phyloP scores from a whole-genome alignment of 768 basidiomycete genomes.

The Amylocystis lapponica region DNA sequence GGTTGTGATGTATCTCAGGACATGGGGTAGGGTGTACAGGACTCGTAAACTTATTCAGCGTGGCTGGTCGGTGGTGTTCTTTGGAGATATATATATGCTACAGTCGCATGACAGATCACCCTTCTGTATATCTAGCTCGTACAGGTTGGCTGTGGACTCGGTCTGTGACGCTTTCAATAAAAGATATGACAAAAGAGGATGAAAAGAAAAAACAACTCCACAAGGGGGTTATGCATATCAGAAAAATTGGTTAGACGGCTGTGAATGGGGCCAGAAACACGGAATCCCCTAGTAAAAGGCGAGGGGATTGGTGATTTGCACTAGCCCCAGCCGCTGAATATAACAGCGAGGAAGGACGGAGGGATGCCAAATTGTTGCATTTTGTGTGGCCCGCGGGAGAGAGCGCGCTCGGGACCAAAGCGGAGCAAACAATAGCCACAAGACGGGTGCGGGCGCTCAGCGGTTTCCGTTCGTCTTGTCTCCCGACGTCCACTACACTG shows the following conservation, averaged over 20 bases:
- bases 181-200: too few species aligned
- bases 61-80: too few species aligned
- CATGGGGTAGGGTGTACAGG: too few species aligned
- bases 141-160: too few species aligned
- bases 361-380: conserved; percentile 1
- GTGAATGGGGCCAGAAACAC: conserved; percentile 12
- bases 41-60: too few species aligned
- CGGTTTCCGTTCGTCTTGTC: conserved; percentile 7
- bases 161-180: too few species aligned
- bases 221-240: neutral
- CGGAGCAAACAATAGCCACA: neutral
- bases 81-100: too few species aligned
- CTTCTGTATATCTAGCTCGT: too few species aligned
- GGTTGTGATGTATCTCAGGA: conserved; percentile 37
- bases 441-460: neutral
- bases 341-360: neutral
- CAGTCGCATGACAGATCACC: too few species aligned
- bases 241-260: conserved; percentile 15
- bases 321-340: conserved; percentile 8
- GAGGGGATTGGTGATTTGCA: conserved; percentile 19
- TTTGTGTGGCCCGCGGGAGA: conserved; percentile 3
- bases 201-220: neutral
- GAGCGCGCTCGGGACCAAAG: neutral
- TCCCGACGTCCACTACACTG: neutral
- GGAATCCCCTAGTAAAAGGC: conserved; percentile 22